Base-by-base conservation (phyloP, 306 rosid species). In the Amphicarpaea edgeworthii region DNA sequence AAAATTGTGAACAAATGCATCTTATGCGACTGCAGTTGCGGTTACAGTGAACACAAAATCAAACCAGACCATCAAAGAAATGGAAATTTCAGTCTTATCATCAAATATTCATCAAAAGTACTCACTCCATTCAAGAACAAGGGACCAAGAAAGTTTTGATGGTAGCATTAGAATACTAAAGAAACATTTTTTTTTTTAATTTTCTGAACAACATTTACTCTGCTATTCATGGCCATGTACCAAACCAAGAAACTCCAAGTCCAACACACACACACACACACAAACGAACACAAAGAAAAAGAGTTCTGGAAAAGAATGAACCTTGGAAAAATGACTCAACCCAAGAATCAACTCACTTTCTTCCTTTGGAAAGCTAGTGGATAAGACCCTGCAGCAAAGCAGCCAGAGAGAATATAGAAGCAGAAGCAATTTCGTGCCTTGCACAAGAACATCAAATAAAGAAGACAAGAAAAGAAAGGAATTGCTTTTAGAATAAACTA, bases 401-500 rank as follows among this genome's bases (percentile, higher is more conserved):
- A 38, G 43, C 77, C 53, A 57, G 28, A 32, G 37, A 19, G 68
- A 12, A 54, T 47, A 62, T 60, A 77, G 81, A 68, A 55, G 64
- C 45, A 49, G 68, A 73, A 77, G 67, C 21, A 66, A 53, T 40
- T 43, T 81, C 54, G 60, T 63, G 68, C 38, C 45, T 47, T 24
- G 68, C 34, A 64, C 37, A 40, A 74, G 76, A 77, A 42, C 23
- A 68, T 61, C 21, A 66, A 12, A 45, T 17, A 77, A 51, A 84
- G 84, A 71, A 51, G 28, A 69, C 21, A 67, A 53, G 57, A 63
- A 77, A 76, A 74, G 88, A 63, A 59, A 74, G 77, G 71, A 81
- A 77, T 67, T 37, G 32, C n/a, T 43, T 79, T 46, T 73, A 77
- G 86, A 85, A 85, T 62, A 79, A 79, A 78, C 85, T 81, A 73